Base-by-base conservation (phyloP, 2,329 filamentous ascomycete species). In the Salinomyces thailandicus region DNA sequence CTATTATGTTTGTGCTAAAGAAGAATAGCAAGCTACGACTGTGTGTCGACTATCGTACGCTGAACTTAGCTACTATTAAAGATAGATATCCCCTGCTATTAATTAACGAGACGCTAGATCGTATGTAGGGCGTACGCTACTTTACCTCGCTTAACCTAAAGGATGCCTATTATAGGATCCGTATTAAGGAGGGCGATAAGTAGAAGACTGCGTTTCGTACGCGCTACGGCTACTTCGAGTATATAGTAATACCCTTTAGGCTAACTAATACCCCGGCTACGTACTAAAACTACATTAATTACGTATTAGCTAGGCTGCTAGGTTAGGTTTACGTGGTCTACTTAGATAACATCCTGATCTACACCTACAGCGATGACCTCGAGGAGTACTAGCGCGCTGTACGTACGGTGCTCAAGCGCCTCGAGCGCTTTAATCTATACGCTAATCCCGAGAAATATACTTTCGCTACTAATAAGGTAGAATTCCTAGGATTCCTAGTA, bases 401-500 rank as follows among this genome's bases (percentile, higher is more conserved):
- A 11, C 15, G 41, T 20, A n/a, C 42, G 31, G 44, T 61, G 12
- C 31, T 53, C 12, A 18, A 50, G 9, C 42, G 48, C 6, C 43
- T 57, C 9, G 8, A 35, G 5, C 19, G 48, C 28, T 32, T 32
- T 11, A 46, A 35, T 2, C 39, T 57, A 5, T 20, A 35, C 3
- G 22, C 35, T 2, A 33, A 27, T 13, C 31, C 35, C 4, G 18
- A 49, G 5, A 61, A 61, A 43, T 57, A 42, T 41, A 31, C 52
- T 31, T 61, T 59, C 39, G 38, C 52, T 38, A 42, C 38, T 20
- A 39, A 51, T 16, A 18, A 48, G 38, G 42, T 53, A 18, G 37
- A 53, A 14, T 62, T 53, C 38, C 41, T 62, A 22, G 41, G 48
- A 14, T 59, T 50, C 41, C 50, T 51, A 30, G 52, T 61, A 20